Percentiles rank a stretch among this genome's conserved stretches.
Evolutionary conservation across 176 grass and related monocot genomes (phyloP).

Genomic region (Panicum miliaceum): DNA sequence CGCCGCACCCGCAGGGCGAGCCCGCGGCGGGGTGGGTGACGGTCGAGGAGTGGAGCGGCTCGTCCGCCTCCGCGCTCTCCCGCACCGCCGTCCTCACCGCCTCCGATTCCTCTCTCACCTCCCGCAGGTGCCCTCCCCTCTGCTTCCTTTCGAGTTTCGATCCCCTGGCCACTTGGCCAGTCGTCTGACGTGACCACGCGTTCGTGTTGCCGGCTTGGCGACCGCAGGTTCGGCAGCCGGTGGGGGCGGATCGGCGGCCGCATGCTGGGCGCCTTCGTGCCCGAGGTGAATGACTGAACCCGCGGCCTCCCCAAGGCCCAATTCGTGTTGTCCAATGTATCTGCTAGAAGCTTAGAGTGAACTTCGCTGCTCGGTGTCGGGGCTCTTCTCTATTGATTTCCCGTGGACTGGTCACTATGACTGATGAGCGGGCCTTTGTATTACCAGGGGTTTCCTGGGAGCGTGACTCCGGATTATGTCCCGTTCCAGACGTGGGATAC

Average conservation of each 20-base stretch:
- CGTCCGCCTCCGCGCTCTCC: slow-evolving; percentile 70
- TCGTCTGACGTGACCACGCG: slow-evolving; percentile 1
- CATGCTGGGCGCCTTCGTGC: slow-evolving; percentile 82
- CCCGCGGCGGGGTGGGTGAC: slow-evolving; percentile 54
- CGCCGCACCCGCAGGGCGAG: slow-evolving; percentile 10
- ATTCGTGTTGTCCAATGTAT: not conserved
- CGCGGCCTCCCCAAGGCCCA: not conserved
- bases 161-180: not conserved
- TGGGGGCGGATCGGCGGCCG: slow-evolving; percentile 71
- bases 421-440: slow-evolving; percentile 20
- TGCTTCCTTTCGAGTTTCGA: slow-evolving; percentile 4
- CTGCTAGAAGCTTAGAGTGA: not conserved
- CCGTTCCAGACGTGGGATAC: slow-evolving; percentile 94
- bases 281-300: slow-evolving; percentile 57
- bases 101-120: slow-evolving; percentile 67
- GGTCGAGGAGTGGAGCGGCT: slow-evolving; percentile 94
- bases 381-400: slow-evolving; percentile 8
- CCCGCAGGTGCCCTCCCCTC: slow-evolving; percentile 47
- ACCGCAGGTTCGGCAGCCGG: slow-evolving; percentile 63
- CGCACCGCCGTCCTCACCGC: slow-evolving; percentile 80
- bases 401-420: not conserved
- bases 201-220: not conserved
- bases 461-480: slow-evolving; percentile 89
- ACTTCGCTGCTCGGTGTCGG: not conserved
- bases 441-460: slow-evolving; percentile 81